Percentiles rank a stretch among this genome's conserved stretches.
These are phyloP conservation scores for Xylaria telfairii DNA, from an alignment of 495 filamentous ascomycete species.

Conservation along the genomic window DNA sequence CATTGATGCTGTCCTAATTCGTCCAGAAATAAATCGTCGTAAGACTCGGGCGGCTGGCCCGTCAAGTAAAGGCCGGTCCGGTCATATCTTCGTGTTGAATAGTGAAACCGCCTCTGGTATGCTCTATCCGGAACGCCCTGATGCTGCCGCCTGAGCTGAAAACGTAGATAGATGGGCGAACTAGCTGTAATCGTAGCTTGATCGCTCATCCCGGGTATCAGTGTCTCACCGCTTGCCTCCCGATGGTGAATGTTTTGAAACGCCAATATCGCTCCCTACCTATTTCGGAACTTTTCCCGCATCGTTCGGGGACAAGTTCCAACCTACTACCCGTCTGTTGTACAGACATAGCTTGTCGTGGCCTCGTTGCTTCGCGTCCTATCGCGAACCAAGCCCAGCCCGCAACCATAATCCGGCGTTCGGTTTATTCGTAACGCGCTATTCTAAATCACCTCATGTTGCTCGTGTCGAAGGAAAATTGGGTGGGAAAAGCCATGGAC, in stretches of 20 bases:
- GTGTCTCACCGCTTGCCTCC: slow-evolving; percentile 14
- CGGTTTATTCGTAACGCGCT: background rate
- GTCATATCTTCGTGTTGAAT: slow-evolving; percentile 18
- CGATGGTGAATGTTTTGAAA: slow-evolving; percentile 15
- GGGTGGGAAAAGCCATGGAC: slow-evolving; percentile 92
- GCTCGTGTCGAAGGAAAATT: slow-evolving; percentile 80
- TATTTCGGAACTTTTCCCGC: background rate
- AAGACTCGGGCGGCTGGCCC: background rate
- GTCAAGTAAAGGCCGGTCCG: background rate
- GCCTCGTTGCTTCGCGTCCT: background rate
- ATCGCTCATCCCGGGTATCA: slow-evolving; percentile 22
- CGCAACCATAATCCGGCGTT: background rate
- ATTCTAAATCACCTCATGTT: slow-evolving; percentile 53
- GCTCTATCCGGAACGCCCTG: slow-evolving; percentile 28
- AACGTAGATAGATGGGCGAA: slow-evolving; percentile 16
- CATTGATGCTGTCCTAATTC: slow-evolving; percentile 15
- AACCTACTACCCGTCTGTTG: background rate
- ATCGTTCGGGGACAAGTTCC: background rate
- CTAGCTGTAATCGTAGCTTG: slow-evolving; percentile 18
- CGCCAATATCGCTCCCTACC: slow-evolving; percentile 15
- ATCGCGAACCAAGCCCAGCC: background rate
- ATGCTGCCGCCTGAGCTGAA: slow-evolving; percentile 20
- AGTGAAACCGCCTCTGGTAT: slow-evolving; percentile 16
- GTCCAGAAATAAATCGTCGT: slow-evolving; percentile 20
- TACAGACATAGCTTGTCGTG: background rate